Conservation (phyloP, 352 stramenopile genomes). For the Phytopythium chamaehyphon region DNA sequence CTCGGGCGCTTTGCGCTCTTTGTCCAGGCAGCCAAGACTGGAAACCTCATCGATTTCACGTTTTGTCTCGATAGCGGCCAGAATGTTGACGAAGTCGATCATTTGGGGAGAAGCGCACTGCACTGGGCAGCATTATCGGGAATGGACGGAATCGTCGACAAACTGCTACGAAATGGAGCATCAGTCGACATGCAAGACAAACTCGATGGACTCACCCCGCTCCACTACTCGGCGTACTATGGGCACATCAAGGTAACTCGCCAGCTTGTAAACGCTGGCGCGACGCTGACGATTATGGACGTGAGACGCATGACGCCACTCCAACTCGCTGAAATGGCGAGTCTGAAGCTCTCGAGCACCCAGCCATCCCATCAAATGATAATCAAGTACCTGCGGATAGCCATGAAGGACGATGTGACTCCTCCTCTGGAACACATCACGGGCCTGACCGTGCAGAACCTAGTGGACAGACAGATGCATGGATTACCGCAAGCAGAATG, state of each 20-base stretch:
- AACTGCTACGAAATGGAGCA: constrained; percentile 63
- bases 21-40: constrained; percentile 44
- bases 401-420: constrained; percentile 72
- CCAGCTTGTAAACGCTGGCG: constrained; percentile 50
- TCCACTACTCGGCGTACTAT: constrained; percentile 77
- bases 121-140: constrained; percentile 63
- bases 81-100: constrained; percentile 53
- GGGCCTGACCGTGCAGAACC: constrained; percentile 57
- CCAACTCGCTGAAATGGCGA: constrained; percentile 72
- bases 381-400: constrained; percentile 73
- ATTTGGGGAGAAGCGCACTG: constrained; percentile 56
- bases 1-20: constrained; percentile 60
- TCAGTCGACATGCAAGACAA: constrained; percentile 56
- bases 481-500: constrained; percentile 31
- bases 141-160: constrained; percentile 46
- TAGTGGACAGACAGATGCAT: constrained; percentile 61
- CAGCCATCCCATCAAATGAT: constrained; percentile 85
- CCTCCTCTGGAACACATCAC: constrained; percentile 74
- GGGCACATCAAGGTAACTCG: constrained; percentile 69
- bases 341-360: constrained; percentile 66
- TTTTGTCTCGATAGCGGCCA: constrained; percentile 63
- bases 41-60: constrained; percentile 39
- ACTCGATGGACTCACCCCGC: constrained; percentile 51
- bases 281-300: constrained; percentile 45
- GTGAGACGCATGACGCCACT: constrained; percentile 63